Evolutionary conservation across 2,329 filamentous ascomycete species (phyloP).

Genomic region (Stromatinia cepivora): DNA sequence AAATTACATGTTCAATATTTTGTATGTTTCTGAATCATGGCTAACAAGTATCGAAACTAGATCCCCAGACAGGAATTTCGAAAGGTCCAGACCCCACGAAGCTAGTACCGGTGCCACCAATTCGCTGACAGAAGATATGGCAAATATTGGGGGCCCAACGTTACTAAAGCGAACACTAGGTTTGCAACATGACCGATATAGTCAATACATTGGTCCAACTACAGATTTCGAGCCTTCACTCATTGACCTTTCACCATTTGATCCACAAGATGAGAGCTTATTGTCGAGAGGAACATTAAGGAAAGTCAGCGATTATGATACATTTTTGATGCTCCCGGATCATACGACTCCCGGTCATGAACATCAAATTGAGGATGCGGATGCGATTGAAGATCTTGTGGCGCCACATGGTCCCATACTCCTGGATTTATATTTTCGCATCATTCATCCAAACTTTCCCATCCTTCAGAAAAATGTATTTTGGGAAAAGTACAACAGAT

Average conservation of each 20-base stretch:
- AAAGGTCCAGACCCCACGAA: conserved; percentile 54
- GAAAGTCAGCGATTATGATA: conserved; percentile 75
- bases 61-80: conserved; percentile 57
- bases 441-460: conserved; percentile 79
- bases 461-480: conserved; percentile 82
- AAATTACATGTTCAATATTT: neutral
- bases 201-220: conserved; percentile 80
- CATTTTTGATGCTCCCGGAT: conserved; percentile 78
- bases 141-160: conserved; percentile 66
- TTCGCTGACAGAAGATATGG: conserved; percentile 68
- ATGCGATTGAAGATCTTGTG: conserved; percentile 74
- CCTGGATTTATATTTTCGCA: conserved; percentile 77
- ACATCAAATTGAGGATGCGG: conserved; percentile 66
- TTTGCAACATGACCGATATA: conserved; percentile 74
- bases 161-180: conserved; percentile 70
- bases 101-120: conserved; percentile 61
- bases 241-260: conserved; percentile 77
- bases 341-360: conserved; percentile 69
- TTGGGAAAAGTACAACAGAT: conserved; percentile 72
- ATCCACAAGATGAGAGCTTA: conserved; percentile 77
- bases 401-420: conserved; percentile 74
- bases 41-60: conserved; percentile 44
- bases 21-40: neutral
- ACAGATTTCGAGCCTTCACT: conserved; percentile 83
- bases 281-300: conserved; percentile 68